Percentiles rank a stretch among this genome's conserved stretches.
These are phyloP conservation scores for Cicer judaicum DNA, from an alignment of 306 rosid genomes.

Conservation along the genomic window DNA sequence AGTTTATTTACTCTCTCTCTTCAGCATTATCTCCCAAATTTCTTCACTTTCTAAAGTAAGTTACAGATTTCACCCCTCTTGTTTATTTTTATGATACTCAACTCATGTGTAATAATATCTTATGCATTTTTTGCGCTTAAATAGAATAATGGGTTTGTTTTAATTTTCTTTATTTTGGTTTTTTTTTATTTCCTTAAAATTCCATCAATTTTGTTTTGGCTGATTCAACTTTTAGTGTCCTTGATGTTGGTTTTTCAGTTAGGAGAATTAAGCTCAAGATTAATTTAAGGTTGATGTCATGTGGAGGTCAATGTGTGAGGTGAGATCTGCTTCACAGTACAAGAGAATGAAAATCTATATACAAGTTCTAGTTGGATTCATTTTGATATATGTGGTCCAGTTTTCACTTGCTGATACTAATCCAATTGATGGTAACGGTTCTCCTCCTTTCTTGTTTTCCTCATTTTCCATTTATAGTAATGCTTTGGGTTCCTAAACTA, in stretches of 20 bases:
- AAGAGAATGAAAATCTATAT: constrained; percentile 55
- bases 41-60: constrained; percentile 47
- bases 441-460: constrained; percentile 26
- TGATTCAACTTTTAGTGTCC: constrained; percentile 31
- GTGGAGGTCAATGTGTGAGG: constrained; percentile 59
- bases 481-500: constrained; percentile 34
- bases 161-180: not conserved
- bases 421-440: constrained; percentile 70
- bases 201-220: constrained; percentile 35
- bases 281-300: constrained; percentile 47
- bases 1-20: constrained; percentile 44
- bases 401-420: constrained; percentile 71
- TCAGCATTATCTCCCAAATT: constrained; percentile 57
- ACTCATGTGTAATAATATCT: not conserved
- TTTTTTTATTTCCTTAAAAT: not conserved
- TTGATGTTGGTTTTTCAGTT: constrained; percentile 44
- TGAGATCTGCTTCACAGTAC: constrained; percentile 60
- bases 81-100: not conserved
- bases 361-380: constrained; percentile 54
- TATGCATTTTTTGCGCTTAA: constrained; percentile 31
- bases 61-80: constrained; percentile 41
- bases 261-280: constrained; percentile 39
- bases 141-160: constrained; percentile 33
- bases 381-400: constrained; percentile 57
- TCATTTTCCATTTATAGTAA: constrained; percentile 40